A percentile compares a stretch with the other conserved stretches of the same genome.
Conservation (phyloP, 108 stramenopile genomes). For the Fistulifera pelliculosa region DNA sequence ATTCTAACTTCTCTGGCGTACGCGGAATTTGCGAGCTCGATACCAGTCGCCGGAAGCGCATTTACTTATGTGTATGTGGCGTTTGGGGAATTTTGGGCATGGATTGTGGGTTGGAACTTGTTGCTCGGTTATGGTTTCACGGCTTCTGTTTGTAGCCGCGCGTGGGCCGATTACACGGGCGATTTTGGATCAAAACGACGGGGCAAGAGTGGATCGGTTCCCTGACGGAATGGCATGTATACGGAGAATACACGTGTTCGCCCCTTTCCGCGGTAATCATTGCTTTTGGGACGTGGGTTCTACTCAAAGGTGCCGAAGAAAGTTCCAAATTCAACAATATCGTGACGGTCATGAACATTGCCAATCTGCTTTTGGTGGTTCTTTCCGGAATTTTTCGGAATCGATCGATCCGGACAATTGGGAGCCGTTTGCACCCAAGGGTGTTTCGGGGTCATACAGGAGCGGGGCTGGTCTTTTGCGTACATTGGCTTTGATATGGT, state of each 20-base stretch:
- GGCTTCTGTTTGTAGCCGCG: conserved; percentile 42
- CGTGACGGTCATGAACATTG: conserved; percentile 59
- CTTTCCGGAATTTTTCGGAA: conserved; percentile 20
- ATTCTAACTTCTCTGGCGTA: conserved; percentile 61
- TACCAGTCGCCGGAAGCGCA: conserved; percentile 69
- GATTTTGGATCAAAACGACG: conserved; percentile 11
- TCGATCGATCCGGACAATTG: conserved; percentile 31
- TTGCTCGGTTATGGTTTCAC: conserved; percentile 51
- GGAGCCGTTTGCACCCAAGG: conserved; percentile 33
- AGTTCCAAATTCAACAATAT: conserved; percentile 62
- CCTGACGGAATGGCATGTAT: conserved; percentile 22
- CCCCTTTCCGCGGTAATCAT: conserved; percentile 56
- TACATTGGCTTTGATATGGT: conserved; percentile 92
- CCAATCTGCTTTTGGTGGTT: conserved; percentile 36
- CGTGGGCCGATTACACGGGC: conserved; percentile 45
- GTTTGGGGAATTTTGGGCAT: conserved; percentile 47
- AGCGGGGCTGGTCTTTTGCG: conserved; percentile 74
- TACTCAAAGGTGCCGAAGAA: conserved; percentile 72
- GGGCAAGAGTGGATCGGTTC: conserved; percentile 3
- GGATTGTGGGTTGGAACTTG: conserved; percentile 40
- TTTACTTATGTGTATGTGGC: conserved; percentile 48
- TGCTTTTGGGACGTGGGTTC: conserved; percentile 25
- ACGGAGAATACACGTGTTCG: conserved; percentile 39
- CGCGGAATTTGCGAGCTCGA: conserved; percentile 72
- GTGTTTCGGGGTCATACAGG: conserved; percentile 30